phyloP scores from a whole-genome alignment of 2,329 filamentous ascomycete species.

The Emmonsiellopsis sp. region DNA sequence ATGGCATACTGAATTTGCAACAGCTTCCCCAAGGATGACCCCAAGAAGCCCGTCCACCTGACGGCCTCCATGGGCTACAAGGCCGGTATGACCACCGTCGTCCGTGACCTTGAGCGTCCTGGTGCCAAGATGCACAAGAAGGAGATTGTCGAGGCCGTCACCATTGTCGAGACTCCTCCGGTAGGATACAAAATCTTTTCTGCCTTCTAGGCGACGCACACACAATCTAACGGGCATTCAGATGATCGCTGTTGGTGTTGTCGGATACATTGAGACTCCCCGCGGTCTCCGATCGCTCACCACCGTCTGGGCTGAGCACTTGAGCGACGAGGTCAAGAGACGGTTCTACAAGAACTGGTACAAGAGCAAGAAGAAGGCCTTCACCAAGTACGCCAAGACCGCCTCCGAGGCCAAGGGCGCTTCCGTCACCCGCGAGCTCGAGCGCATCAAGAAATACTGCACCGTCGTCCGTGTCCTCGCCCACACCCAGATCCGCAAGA shows the following conservation, averaged over 20 bases:
- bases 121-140: conserved; percentile 99
- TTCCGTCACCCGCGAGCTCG: conserved; percentile 91
- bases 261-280: conserved; percentile 99
- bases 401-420: conserved; percentile 88
- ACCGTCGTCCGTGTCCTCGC: conserved; percentile 97
- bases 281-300: conserved; percentile 98
- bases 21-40: conserved; percentile 99
- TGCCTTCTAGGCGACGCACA: conserved; percentile 22
- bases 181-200: conserved; percentile 63
- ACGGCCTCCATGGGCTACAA: conserved; percentile 99
- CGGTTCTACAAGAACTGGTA: conserved; percentile 99
- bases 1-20: conserved; percentile 22
- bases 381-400: conserved; percentile 99
- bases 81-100: conserved; percentile 99
- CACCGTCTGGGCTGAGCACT: conserved; percentile 98
- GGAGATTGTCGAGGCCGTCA: conserved; percentile 84
- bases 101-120: conserved; percentile 97
- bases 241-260: conserved; percentile 99
- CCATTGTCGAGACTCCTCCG: conserved; percentile 85
- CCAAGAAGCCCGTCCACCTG: conserved; percentile 98
- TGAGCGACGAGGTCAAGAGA: conserved; percentile 97
- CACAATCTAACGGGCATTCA: conserved; percentile 42
- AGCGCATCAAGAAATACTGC: conserved; percentile 99
- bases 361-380: conserved; percentile 99
- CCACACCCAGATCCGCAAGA: conserved; percentile 99